Conservation (phyloP, 2,329 filamentous ascomycete genomes). For the Trichophyton simii region DNA sequence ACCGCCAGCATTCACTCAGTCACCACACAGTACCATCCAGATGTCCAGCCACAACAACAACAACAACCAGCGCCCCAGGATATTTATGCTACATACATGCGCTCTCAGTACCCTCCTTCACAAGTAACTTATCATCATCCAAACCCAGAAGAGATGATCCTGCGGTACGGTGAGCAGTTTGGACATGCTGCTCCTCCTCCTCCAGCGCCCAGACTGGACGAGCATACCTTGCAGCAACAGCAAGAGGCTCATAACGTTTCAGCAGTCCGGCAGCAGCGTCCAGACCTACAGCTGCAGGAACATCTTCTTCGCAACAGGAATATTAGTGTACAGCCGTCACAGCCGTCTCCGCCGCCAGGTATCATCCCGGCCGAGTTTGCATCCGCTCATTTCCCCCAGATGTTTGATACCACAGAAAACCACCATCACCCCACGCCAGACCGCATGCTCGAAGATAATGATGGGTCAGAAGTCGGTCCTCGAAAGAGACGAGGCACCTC, state of each 20-base stretch:
- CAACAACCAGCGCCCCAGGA: slow-evolving; percentile 13
- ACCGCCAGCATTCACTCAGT: slow-evolving; percentile 38
- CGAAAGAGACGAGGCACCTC: slow-evolving; percentile 37
- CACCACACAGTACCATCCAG: slow-evolving; percentile 33
- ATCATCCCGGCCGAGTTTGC: slow-evolving; percentile 21
- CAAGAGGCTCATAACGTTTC: slow-evolving; percentile 23
- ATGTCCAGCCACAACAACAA: slow-evolving; percentile 24
- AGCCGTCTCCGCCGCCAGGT: slow-evolving; percentile 24
- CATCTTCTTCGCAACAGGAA: slow-evolving; percentile 26
- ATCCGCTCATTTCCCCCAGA: slow-evolving; percentile 27
- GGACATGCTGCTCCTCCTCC: slow-evolving; percentile 23
- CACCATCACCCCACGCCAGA: slow-evolving; percentile 23
- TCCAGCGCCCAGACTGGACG: slow-evolving; percentile 23
- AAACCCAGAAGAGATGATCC: slow-evolving; percentile 35
- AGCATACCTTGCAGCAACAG: slow-evolving; percentile 23
- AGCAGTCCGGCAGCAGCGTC: slow-evolving; percentile 24
- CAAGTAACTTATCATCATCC: slow-evolving; percentile 26
- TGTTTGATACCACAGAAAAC: slow-evolving; percentile 33
- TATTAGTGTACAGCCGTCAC: slow-evolving; percentile 16
- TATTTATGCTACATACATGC: slow-evolving; percentile 29
- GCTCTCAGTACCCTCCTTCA: slow-evolving; percentile 22
- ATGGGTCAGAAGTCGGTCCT: slow-evolving; percentile 31
- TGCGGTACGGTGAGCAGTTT: slow-evolving; percentile 33
- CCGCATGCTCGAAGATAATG: slow-evolving; percentile 29
- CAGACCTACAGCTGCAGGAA: slow-evolving; percentile 25